Percentiles rank a stretch among this genome's conserved stretches.
These are phyloP conservation scores for Artomyces pyxidatus DNA, from an alignment of 768 basidiomycete species.

Conservation along the genomic window DNA sequence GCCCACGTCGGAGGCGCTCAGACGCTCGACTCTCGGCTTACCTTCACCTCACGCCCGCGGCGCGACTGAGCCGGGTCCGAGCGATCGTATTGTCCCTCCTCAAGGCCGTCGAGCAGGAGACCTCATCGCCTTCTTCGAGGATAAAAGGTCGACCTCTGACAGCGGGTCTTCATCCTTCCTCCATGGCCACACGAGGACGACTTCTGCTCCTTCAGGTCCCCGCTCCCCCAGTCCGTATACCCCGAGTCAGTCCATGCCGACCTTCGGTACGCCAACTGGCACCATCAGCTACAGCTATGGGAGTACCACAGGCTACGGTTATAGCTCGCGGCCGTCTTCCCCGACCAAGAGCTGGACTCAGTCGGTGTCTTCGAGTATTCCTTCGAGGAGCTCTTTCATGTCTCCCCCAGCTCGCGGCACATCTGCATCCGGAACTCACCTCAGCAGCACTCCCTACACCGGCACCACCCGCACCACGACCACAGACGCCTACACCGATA, in stretches of 20 bases:
- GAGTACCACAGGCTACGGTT: constrained; percentile 23
- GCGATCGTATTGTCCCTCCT: constrained; percentile 24
- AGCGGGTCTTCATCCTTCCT: constrained; percentile 20
- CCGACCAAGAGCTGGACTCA: constrained; percentile 37
- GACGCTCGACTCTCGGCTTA: constrained; percentile 24
- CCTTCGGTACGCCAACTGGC: constrained; percentile 27
- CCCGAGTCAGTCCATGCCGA: constrained; percentile 33
- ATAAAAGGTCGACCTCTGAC: constrained; percentile 33
- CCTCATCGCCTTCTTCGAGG: constrained; percentile 70
- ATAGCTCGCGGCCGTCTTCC: constrained; percentile 38
- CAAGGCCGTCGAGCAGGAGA: constrained; percentile 52
- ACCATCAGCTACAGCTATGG: constrained; percentile 29
- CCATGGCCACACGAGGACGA: constrained; percentile 41
- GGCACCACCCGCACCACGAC: constrained; percentile 24
- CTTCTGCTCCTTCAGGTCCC: constrained; percentile 36
- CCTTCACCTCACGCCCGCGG: constrained; percentile 46
- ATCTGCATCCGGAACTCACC: too few species aligned
- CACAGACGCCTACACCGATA: constrained; percentile 26
- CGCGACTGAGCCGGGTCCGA: constrained; percentile 43
- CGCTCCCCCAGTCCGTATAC: constrained; percentile 31
- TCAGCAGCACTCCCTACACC: too few species aligned
- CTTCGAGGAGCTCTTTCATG: constrained; percentile 29
- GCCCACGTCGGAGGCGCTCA: constrained; percentile 30
- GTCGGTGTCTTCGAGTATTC: constrained; percentile 17
- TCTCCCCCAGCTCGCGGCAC: constrained; percentile 35